Base-by-base conservation (phyloP, 768 basidiomycete species). In the Leucogyrophana mollusca region DNA sequence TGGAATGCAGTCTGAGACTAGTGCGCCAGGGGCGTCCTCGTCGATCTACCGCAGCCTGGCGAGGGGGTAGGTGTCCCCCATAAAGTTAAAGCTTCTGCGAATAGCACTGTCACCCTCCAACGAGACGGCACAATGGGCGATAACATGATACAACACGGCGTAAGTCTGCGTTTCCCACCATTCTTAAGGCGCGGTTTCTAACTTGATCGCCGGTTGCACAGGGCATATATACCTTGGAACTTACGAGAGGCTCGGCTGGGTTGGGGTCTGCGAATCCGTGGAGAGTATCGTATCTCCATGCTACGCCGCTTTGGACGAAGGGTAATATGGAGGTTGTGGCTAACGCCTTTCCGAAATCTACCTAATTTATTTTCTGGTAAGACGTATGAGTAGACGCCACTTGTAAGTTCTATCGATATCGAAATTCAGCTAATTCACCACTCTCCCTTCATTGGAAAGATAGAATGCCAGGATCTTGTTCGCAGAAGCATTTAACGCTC, bases 241-340 rank as follows among this genome's bases (percentile, higher is more conserved):
- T 61, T 6, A 34, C 52, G 35, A 57, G 61, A 20, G 51, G 55
- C 27, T 9, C 40, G 7, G 45, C 46, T 1, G 40, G 32, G 27
- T 51, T 54, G 9, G 41, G 51, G 11, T 47, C 51, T 8, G 45
- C 37, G 9, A 60, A 62, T 16, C 56, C 60, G 13, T 63, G 56
- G 60, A 46, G 61, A 43, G 56, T 62, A 25, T 50, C 53, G 34
- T 51, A 54, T 33, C 53, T 60, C 56, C 62, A 58, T 24, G 51
- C 43, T 13, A 61, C 63, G 46, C 61, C 58, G 13, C 56, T 56
- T 43, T 60, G 61, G 60, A 58, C 62, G 34, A 54, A 30, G 36
- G 61, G 62, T 40, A 63, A 59, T 34, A 47, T 40, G 2, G 59
- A 63, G 23, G 59, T 55, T 13, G 13, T 30, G 27, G n/a, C n/a